A percentile compares a stretch with the other conserved stretches of the same genome.
Conservation (phyloP, 768 basidiomycete genomes). For the Leccinellum albellum region DNA sequence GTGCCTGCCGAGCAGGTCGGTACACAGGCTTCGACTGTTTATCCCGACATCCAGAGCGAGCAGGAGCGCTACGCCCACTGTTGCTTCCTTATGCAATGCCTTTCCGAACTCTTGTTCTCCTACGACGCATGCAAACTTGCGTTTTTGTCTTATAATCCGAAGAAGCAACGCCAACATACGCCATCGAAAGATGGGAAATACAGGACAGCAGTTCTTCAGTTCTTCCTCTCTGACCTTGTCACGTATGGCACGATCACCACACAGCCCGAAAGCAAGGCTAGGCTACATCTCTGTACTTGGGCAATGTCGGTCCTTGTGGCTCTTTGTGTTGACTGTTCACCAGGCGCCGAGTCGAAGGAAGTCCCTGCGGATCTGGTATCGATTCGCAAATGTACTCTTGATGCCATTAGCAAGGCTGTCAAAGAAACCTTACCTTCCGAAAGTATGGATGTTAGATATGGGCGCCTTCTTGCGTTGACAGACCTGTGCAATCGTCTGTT, state of each 20-base stretch:
- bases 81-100: constrained; percentile 85
- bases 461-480: constrained; percentile 78
- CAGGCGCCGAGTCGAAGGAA: constrained; percentile 68
- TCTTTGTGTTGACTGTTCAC: constrained; percentile 83
- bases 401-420: constrained; percentile 81
- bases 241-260: constrained; percentile 70
- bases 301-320: constrained; percentile 88
- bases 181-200: constrained; percentile 69
- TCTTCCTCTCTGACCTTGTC: constrained; percentile 79
- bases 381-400: constrained; percentile 91
- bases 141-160: constrained; percentile 75
- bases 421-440: constrained; percentile 69
- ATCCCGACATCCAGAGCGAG: constrained; percentile 14
- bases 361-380: constrained; percentile 72
- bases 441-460: constrained; percentile 73
- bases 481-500: constrained; percentile 88
- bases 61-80: constrained; percentile 47
- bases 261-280: constrained; percentile 53
- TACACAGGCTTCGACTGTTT: constrained; percentile 9
- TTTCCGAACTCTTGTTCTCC: constrained; percentile 90
- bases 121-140: constrained; percentile 89
- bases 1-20: constrained; percentile 14
- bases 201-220: constrained; percentile 65
- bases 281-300: constrained; percentile 71
- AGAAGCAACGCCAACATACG: constrained; percentile 50